Base-by-base conservation (phyloP, 2,329 filamentous ascomycete genomes). In the Fusarium globosum region DNA sequence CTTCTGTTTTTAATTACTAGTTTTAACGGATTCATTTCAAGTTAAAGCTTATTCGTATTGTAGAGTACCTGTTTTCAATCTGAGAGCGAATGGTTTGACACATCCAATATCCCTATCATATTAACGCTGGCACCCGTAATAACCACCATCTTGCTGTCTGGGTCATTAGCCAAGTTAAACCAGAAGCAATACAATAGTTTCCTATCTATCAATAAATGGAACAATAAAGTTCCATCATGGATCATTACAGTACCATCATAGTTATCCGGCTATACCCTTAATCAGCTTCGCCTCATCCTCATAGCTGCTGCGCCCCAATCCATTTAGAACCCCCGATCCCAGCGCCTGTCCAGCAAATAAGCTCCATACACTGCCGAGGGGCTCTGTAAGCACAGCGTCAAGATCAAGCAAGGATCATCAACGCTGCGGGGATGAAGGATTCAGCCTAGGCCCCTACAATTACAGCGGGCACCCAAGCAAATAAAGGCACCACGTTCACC, bases 401-500 rank as follows among this genome's bases (percentile, higher is more conserved):
- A 42, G 18, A 46, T 60, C 26, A 49, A 45, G 58, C n/a, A 55
- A 30, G 16, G 62, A 57, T 57, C 33, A 36, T 39, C 38, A 28
- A n/a, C 35, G 8, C 46, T 48, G 30, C 28, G 36, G 46, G 45
- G 56, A 23, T 33, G 48, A 36, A 35, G 38, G 46, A 61, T 58
- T 49, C 41, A 45, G 41, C 49, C 26, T 60, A n/a, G 42, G 21
- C 35, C 63, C 63, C 43, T 42, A 58, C 63, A 55, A 28, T 48
- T 65, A 63, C 46, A 71, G 55, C 41, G 61, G 45, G 39, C 16
- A 60, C 62, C 42, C 57, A 60, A 33, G 57, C 64, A 72, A 41
- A 73, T 71, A 71, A 73, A 73, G 69, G 28, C 45, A 65, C 20
- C 26, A 16, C 38, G 23, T 33, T 67, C 58, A 43, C 39, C 28